A percentile compares a stretch with the other conserved stretches of the same genome.
phyloP scores from a whole-genome alignment of 2,329 filamentous ascomycete species.

The Amauroascus verrucosus region DNA sequence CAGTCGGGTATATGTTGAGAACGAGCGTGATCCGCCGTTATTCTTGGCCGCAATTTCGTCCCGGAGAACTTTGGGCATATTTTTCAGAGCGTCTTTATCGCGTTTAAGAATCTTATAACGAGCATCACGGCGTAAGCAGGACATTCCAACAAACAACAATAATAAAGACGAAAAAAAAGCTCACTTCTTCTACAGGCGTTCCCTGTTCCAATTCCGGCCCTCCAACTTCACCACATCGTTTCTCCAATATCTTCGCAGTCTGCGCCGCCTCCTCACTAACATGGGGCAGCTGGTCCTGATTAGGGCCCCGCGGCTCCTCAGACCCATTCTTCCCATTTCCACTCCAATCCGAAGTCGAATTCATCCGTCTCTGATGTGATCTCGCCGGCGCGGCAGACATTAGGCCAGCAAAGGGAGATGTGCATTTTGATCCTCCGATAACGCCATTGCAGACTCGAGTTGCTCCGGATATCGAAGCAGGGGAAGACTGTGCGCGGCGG shows the following conservation, averaged over 20 bases:
- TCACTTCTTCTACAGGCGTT: slow-evolving; percentile 56
- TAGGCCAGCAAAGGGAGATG: slow-evolving; percentile 25
- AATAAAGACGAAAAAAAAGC: slow-evolving; percentile 14
- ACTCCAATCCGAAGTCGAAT: slow-evolving; percentile 28
- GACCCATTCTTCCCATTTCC: slow-evolving; percentile 19
- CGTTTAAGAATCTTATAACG: slow-evolving; percentile 49
- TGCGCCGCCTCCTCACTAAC: slow-evolving; percentile 57
- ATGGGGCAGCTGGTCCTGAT: slow-evolving; percentile 46
- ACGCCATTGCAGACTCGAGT: not conserved
- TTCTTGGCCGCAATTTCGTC: slow-evolving; percentile 30
- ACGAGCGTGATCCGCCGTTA: slow-evolving; percentile 37
- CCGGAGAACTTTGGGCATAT: slow-evolving; percentile 57
- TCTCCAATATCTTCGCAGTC: slow-evolving; percentile 48
- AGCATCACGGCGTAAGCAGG: slow-evolving; percentile 10
- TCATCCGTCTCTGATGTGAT: slow-evolving; percentile 25
- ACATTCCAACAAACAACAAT: not conserved
- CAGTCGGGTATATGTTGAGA: slow-evolving; percentile 46
- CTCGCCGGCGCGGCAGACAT: slow-evolving; percentile 13
- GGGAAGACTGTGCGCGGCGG: slow-evolving; percentile 7
- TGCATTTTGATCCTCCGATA: slow-evolving; percentile 8
- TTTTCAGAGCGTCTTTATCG: slow-evolving; percentile 51
- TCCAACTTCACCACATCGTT: slow-evolving; percentile 34
- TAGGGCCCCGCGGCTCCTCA: slow-evolving; percentile 34
- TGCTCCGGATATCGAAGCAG: not conserved
- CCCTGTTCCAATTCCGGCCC: slow-evolving; percentile 54